A percentile compares a stretch with the other conserved stretches of the same genome.
These are phyloP conservation scores for Fusarium tuaranense DNA, from an alignment of 2,329 filamentous ascomycete species.

Conservation along the genomic window DNA sequence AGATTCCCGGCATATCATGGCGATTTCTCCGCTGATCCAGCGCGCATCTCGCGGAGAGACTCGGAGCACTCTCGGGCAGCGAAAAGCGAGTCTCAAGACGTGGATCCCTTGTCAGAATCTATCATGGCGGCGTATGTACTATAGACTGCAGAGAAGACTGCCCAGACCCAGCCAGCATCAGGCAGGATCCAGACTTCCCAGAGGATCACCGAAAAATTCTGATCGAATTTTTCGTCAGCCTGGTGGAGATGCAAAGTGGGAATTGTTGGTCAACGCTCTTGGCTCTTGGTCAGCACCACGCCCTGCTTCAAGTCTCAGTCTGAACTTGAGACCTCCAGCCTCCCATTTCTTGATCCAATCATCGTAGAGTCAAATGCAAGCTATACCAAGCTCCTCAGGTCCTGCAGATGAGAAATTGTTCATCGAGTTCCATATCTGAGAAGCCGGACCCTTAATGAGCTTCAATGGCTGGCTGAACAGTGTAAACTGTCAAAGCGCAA, in stretches of 20 bases:
- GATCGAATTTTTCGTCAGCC: constrained; percentile 24
- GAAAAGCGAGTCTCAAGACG: constrained; percentile 18
- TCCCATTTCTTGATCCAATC: constrained; percentile 4
- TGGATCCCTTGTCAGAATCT: constrained; percentile 36
- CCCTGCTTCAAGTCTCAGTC: constrained; percentile 10
- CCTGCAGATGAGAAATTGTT: background rate
- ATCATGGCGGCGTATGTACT: background rate
- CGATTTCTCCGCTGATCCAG: constrained; percentile 13
- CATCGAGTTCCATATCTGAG: background rate
- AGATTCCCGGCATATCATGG: constrained; percentile 22
- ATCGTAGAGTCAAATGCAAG: background rate
- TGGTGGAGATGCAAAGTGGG: constrained; percentile 36
- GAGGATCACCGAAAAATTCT: constrained; percentile 25
- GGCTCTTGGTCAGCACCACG: constrained; percentile 26
- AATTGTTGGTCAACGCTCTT: constrained; percentile 17
- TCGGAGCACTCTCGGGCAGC: constrained; percentile 35
- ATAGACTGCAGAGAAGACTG: constrained; percentile 1
- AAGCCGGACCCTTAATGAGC: background rate
- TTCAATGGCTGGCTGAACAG: constrained; percentile 11
- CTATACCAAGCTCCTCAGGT: background rate
- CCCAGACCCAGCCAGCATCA: background rate
- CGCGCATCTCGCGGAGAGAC: constrained; percentile 33
- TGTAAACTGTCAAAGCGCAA: constrained; percentile 5
- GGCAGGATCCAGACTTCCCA: background rate
- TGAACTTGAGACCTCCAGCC: background rate